Base-by-base conservation (phyloP, 257 asterid species). In the Ehretia macrophylla region DNA sequence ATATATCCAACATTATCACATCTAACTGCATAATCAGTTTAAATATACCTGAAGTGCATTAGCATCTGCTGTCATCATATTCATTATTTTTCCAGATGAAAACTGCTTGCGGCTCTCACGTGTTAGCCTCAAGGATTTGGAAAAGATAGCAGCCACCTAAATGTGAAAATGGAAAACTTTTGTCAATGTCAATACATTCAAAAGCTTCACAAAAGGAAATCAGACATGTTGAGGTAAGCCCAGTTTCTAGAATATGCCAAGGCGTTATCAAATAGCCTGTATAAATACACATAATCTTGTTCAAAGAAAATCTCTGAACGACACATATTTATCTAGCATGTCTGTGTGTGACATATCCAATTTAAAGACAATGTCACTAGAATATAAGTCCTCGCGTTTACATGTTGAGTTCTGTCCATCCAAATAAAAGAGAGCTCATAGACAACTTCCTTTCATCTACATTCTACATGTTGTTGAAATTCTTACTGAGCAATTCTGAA, bases 11-110 rank as follows among this genome's bases (percentile, higher is more conserved):
- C 14, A 10, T 17, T 50, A 50, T 50, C 22, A n/a, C 23, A 17
- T 1, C 13, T 52, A 19, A n/a, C 9, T 49, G 17, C 14, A n/a
- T 0, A 49, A 8, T 17, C 21, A 49, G 14, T 17, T 27, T 3
- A 21, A 17, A 10, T 13, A 66, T 80, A 81, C 99, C 97, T 92
- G 96, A 73, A 92, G 97, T 56, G 97, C 83, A 63, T 86, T 93
- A 57, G 97, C 86, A 81, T 92, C 99, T 14, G 97, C 84, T 52
- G 99, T 82, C 95, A 92, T 86, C 77, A 92, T 74, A 60, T 92
- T 92, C 63, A 95, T 92, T 60, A 88, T 84, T 75, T 83, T 92
- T 56, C 99, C 99, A 27, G 97, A 72, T 46, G 95, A 68, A 81
- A 92, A 86, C 48, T 47, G 78, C 72, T 87, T 88, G 55, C 95